Evolutionary conservation across 768 basidiomycete genomes (phyloP), one percentile per base, ranked within the genome.

Genomic region (Boletus reticulatus): DNA sequence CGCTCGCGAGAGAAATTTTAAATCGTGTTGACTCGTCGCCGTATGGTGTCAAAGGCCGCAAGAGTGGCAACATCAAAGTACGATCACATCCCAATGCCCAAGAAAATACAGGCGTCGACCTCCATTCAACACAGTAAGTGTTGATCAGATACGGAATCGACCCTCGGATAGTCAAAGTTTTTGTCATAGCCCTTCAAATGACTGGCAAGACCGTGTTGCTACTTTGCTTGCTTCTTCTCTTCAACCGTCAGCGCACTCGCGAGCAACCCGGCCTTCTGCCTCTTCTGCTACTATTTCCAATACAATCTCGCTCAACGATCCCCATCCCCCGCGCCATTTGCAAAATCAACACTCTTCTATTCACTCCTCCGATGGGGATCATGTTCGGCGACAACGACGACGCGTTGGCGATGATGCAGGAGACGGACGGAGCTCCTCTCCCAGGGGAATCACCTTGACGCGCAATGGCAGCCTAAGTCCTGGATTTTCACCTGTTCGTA

Each of bases 1-100:
- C 86, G 0, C 77, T 94, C 4, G 91, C 93, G 3, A 81, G 79
- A 52, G 90, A 92, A 62, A 92, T 95, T 56, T 81, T 92, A 53
- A 80, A 78, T 50, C 86, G 90, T 29, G 90, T 94, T n/a, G 88
- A 92, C 68, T 80, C 81, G 60, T 87, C 88, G 12, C 79, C 87
- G 0, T 93, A 92, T 67, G 92, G 92, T 32, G 80, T 83, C 63
- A 84, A 82, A 64, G 88, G 88, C 32, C 82, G 88, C 38, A 83
- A 80, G 59, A 73, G 73, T 13, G 76, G 75, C 37, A 71, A 71
- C n/a, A 51, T 61, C 34, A 74, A 71, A 53, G 32, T 45, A 22
- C 67, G 71, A 10, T 52, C 62, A n/a, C 63, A 65, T 19, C 37
- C 56, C 9, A 58, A 65, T 31, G 17, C 56, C 2, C 61, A 69